Evolutionary conservation across 139 green algal species (phyloP), one percentile per base, ranked within the genome.

Genomic region (Pleodorina starrii): DNA sequence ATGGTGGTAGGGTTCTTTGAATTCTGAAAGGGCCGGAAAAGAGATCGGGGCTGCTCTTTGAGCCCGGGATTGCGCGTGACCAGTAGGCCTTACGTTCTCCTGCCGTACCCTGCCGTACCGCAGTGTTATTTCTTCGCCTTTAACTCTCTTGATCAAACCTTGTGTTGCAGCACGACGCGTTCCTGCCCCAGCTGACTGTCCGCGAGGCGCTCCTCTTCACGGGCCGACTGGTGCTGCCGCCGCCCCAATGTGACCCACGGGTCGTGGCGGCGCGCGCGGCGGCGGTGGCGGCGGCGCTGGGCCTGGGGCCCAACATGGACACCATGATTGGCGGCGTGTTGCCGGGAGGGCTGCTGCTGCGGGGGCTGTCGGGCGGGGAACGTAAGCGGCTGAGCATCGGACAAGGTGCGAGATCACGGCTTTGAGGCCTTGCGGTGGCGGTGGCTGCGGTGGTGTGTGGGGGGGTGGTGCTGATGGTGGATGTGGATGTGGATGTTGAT

Each of bases 291-390:
- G 50, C 36, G 7, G 79, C 86, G 38, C 90, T 94, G 86, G 89
- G 91, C 6, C 86, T 94, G 38, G 57, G 51, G 23, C 32, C 69
- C 2, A 27, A 59, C 16, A 35, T 75, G 40, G 19, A 92, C 76
- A 90, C 83, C 4, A 82, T 94, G 89, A 90, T 96, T 14, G 94
- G 94, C 21, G 94, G 94, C 27, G 71, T 85, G 84, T 81, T 96
- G 57, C 89, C 91, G 12, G 94, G 94, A 0, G 94, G 94, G 36
- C 80, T 96, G 84, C 66, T 90, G 57, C 87, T 96, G 72, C 85
- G 94, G 35, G 94, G 94, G 36, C 81, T 96, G 40, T 92, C 83
- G 21, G 94, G 94, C n/a, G 94, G 94, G 7, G 92, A 96, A 87
- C 85, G 89, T 42, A 91, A 90, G 80, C 84, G 94, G 1, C 90